Conservation (phyloP, 192 early-diverging fungal genomes). For the Phycomyces nitens region DNA sequence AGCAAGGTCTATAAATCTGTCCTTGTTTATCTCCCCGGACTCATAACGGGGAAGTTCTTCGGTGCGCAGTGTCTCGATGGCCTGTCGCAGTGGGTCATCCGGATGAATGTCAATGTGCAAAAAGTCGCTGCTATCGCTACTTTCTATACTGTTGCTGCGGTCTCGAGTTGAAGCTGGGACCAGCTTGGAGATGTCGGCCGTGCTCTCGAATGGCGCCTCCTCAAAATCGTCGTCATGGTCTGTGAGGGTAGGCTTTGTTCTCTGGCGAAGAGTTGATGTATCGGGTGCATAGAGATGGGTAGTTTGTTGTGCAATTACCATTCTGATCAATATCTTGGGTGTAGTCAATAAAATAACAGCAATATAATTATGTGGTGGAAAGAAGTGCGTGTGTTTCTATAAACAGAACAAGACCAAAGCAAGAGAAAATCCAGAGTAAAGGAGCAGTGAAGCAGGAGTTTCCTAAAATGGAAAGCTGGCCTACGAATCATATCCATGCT, state of each 20-base stretch:
- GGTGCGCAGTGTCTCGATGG: not conserved
- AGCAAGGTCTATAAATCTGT: slow-evolving; percentile 27
- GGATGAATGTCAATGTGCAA: not conserved
- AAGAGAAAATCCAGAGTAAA: not conserved
- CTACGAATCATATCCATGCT: too few species aligned
- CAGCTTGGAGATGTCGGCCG: not conserved
- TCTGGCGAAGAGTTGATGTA: not conserved
- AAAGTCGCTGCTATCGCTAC: not conserved
- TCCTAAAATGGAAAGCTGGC: too few species aligned
- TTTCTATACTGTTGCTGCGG: not conserved
- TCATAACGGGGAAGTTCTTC: not conserved
- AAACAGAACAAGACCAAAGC: not conserved
- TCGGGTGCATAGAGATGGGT: too few species aligned
- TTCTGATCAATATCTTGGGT: too few species aligned
- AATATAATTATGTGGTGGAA: not conserved
- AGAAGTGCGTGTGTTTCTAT: not conserved
- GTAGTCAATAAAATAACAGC: too few species aligned
- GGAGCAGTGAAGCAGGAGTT: too few species aligned
- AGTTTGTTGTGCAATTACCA: too few species aligned
- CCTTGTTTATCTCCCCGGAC: slow-evolving; percentile 9
- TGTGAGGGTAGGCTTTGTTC: not conserved
- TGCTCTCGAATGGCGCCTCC: not conserved
- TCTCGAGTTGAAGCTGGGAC: not conserved
- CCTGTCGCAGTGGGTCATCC: too few species aligned
- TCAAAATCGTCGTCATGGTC: slow-evolving; percentile 1